These are phyloP conservation scores for Dillenia turbinata DNA, from an alignment of 164 flowering plant species.

Conservation along the genomic window DNA sequence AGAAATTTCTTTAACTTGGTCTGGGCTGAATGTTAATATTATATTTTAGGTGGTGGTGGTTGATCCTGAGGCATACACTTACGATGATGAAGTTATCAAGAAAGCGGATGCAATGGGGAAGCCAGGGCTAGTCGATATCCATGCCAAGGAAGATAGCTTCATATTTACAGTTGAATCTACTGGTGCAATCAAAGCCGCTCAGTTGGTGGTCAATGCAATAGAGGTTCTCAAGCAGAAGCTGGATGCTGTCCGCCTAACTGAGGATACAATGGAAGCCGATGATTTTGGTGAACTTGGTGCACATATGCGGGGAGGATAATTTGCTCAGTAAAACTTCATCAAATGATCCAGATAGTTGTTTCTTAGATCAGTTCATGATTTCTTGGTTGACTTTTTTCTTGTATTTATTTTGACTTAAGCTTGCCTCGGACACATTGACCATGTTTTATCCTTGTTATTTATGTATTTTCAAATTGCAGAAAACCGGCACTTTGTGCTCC, in stretches of 20 bases:
- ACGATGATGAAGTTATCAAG: constrained; percentile 93
- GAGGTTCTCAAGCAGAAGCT: constrained; percentile 84
- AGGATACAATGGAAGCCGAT: constrained; percentile 85
- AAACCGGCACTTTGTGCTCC: constrained; percentile 29
- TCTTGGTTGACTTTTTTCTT: constrained; percentile 14
- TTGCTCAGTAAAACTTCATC: neutral
- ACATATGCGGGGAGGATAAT: constrained; percentile 84
- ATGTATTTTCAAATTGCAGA: constrained; percentile 13
- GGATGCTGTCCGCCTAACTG: constrained; percentile 87
- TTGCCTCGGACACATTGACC: too few species aligned
- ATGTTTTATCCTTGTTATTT: too few species aligned
- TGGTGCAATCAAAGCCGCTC: constrained; percentile 88
- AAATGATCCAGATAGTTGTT: too few species aligned
- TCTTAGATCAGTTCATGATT: neutral
- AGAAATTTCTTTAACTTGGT: too few species aligned
- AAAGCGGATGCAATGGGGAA: constrained; percentile 95
- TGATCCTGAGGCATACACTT: constrained; percentile 87
- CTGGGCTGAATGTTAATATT: neutral
- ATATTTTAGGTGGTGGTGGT: constrained; percentile 59
- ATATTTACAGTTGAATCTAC: constrained; percentile 95
- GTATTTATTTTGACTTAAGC: constrained; percentile 23
- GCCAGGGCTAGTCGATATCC: constrained; percentile 85
- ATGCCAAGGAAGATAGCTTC: constrained; percentile 84
- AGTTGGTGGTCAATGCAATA: constrained; percentile 81
- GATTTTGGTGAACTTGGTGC: constrained; percentile 92